Evolutionary conservation across 1,139 yeast species (phyloP), one percentile per base, ranked within the genome.

Genomic region (Lodderomyces metapsilosis): DNA sequence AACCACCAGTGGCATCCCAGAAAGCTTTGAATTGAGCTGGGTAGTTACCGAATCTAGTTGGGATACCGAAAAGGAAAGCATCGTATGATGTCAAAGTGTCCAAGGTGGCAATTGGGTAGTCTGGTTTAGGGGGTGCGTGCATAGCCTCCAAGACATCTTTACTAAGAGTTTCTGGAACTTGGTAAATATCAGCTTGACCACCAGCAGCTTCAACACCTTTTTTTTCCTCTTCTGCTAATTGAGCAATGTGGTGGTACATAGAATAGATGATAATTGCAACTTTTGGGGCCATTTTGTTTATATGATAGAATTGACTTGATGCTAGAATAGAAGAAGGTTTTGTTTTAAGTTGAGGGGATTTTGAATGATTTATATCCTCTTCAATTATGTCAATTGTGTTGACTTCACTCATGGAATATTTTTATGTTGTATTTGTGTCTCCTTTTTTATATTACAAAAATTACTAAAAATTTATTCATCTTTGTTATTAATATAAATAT

Each of bases 21-120:
- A 84, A 87, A 10, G 89, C 70, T 65, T 82, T 82, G 76, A 82
- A 78, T 70, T 87, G 95, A 36, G 89, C 85, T 50, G 95, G 88
- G 69, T 77, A 72, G 69, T 76, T 82, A 66, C 95, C 95, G 62
- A 62, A 87, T 70, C 95, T 80, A 46, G 95, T 86, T 59, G 95
- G 92, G 50, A 86, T 65, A 61, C 95, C 95, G 48, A 87, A 84
- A 52, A 87, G 52, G 70, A 84, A 80, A 40, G 84, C 89, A 58
- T 87, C 94, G 68, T 82, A 86, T 52, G 74, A 64, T 24, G 66
- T 62, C 53, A 87, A 71, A 30, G 80, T 76, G n/a, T 74, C 82
- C 17, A 66, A 58, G 12, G 86, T 69, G 41, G 88, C 87, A 61
- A 80, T 71, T 61, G 94, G 94, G 65, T 75, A 80, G 52, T 78